phyloP scores from a whole-genome alignment of 2,329 filamentous ascomycete genomes.

The Xylaria polymorpha region DNA sequence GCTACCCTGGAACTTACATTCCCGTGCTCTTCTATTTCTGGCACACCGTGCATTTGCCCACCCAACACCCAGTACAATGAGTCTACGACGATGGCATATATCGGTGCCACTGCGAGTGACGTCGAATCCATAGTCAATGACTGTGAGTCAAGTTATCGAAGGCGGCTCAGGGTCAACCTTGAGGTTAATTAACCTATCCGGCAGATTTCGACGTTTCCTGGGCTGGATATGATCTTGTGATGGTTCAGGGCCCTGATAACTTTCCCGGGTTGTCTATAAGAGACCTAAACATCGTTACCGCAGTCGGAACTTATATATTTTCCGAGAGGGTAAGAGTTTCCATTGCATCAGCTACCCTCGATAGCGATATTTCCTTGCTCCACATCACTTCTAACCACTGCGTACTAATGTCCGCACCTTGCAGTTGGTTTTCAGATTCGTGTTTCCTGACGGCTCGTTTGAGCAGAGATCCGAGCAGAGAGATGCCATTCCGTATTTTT shows the following conservation, averaged over 20 bases:
- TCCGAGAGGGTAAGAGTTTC: constrained; percentile 23
- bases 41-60: constrained; percentile 34
- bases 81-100: constrained; percentile 20
- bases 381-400: no score
- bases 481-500: constrained; percentile 23
- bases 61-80: constrained; percentile 29
- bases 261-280: constrained; percentile 28
- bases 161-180: background rate
- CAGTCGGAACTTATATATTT: constrained; percentile 23
- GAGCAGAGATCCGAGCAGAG: constrained; percentile 35
- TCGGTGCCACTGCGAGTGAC: constrained; percentile 30
- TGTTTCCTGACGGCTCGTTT: constrained; percentile 34
- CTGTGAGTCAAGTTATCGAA: constrained; percentile 28
- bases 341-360: background rate
- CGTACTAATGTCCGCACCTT: constrained; percentile 4
- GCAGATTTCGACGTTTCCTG: constrained; percentile 30
- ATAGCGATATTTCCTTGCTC: background rate
- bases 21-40: constrained; percentile 33
- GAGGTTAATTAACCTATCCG: background rate
- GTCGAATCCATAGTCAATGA: constrained; percentile 20
- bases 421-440: constrained; percentile 28
- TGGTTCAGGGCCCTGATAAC: constrained; percentile 26
- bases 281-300: constrained; percentile 16
- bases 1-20: constrained; percentile 3
- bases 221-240: constrained; percentile 10